Conservation (phyloP, 148 eudicot genomes). For the Oxyria digyna region DNA sequence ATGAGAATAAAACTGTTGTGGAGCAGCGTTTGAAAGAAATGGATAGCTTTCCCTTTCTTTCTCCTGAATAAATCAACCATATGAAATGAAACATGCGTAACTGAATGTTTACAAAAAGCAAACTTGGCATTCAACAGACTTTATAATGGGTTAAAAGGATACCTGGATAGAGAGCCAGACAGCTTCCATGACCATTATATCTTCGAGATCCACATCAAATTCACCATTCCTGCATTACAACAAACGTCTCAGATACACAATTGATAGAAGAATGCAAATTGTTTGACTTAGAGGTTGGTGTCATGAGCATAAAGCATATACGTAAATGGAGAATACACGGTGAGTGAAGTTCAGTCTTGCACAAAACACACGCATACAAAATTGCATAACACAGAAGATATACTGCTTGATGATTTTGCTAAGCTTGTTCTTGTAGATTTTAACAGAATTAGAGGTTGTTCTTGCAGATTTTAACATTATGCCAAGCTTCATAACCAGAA, state of each 20-base stretch:
- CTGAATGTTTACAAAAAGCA: neutral
- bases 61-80: constrained; percentile 36
- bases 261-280: neutral
- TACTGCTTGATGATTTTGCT: too few species aligned
- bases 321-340: too few species aligned
- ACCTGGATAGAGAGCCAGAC: too few species aligned
- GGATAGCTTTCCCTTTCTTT: constrained; percentile 31
- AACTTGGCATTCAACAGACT: too few species aligned
- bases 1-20: constrained; percentile 31
- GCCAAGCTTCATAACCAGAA: neutral
- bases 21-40: constrained; percentile 18
- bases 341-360: neutral
- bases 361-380: neutral
- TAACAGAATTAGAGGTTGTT: too few species aligned
- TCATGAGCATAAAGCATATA: neutral
- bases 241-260: neutral
- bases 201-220: constrained; percentile 88
- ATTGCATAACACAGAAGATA: too few species aligned
- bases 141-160: constrained; percentile 80
- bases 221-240: constrained; percentile 57
- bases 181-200: constrained; percentile 99
- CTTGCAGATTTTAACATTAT: neutral
- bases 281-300: neutral
- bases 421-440: too few species aligned
- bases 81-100: too few species aligned